Percentiles rank a stretch among this genome's conserved stretches.
Evolutionary conservation across 371 early-diverging fungal species (phyloP).

Genomic region (Zopfochytrium polystomum): DNA sequence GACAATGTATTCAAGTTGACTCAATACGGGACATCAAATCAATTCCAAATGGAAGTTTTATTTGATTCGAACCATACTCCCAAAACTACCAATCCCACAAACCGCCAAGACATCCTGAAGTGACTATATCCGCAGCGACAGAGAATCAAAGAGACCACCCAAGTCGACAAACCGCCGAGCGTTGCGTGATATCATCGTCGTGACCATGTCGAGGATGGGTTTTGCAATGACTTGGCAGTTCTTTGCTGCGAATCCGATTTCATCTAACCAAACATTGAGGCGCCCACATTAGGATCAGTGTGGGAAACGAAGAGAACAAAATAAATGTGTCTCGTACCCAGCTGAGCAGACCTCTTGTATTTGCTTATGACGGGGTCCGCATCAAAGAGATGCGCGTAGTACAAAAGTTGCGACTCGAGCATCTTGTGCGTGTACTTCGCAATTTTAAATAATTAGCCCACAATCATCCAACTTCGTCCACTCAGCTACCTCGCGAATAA

Average conservation of each 20-base stretch:
- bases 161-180: constrained; percentile 46
- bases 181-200: constrained; percentile 37
- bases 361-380: constrained; percentile 22
- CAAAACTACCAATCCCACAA: too few species aligned
- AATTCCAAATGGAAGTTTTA: too few species aligned
- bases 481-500: constrained; percentile 67
- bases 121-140: too few species aligned
- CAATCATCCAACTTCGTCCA: background rate
- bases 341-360: constrained; percentile 7
- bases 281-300: background rate
- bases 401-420: constrained; percentile 67
- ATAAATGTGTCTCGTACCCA: background rate
- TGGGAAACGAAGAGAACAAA: background rate
- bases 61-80: too few species aligned
- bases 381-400: constrained; percentile 59
- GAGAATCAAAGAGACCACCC: constrained; percentile 25
- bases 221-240: constrained; percentile 2
- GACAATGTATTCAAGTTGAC: too few species aligned
- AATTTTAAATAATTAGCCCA: background rate
- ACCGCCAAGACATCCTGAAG: too few species aligned
- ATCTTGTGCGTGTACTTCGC: constrained; percentile 54
- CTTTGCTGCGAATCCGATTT: constrained; percentile 3
- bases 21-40: too few species aligned
- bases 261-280: constrained; percentile 1
- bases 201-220: constrained; percentile 19